Percentiles rank a stretch among this genome's conserved stretches.
Conservation (phyloP, 1,284 basidiomycete species). For the Microbotryum scabiosae region DNA sequence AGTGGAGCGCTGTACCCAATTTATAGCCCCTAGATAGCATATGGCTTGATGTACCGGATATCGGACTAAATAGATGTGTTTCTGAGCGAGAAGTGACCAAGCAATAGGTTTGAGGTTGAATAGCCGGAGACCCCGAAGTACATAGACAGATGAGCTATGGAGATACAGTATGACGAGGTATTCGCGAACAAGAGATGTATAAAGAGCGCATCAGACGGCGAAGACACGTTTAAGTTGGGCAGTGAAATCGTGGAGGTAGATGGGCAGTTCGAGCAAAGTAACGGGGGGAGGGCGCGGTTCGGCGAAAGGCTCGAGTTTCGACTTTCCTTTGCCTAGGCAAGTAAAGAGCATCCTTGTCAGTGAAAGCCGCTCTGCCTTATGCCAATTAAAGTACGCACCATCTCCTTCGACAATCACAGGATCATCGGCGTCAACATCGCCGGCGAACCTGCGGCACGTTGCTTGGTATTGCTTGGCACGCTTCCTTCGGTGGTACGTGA, state of each 20-base stretch:
- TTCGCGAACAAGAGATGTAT: not conserved
- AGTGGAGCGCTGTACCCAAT: too few relatives aligned
- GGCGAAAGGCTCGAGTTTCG: conserved; percentile 8
- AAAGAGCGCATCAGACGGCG: conserved; percentile 5
- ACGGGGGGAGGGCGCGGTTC: conserved; percentile 11
- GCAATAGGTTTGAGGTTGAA: too few relatives aligned
- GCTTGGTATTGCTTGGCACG: conserved; percentile 10
- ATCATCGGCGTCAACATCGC: conserved; percentile 27
- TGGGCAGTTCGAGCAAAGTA: conserved; percentile 11
- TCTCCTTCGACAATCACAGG: conserved; percentile 32
- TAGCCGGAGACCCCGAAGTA: too few relatives aligned
- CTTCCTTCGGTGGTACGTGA: conserved; percentile 17
- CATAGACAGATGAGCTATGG: too few relatives aligned
- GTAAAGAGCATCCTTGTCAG: not conserved
- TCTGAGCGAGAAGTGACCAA: too few relatives aligned
- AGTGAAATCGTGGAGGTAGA: conserved; percentile 12
- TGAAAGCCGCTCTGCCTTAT: not conserved
- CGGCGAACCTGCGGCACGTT: conserved; percentile 12
- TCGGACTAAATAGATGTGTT: too few relatives aligned
- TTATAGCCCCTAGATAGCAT: too few relatives aligned
- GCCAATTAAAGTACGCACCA: not conserved
- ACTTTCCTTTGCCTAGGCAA: conserved; percentile 6
- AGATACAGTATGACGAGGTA: not conserved
- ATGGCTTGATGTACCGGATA: too few relatives aligned
- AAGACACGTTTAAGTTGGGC: conserved; percentile 18